Evolutionary conservation across 2,329 filamentous ascomycete species (phyloP).

Genomic region (Beauveria brongniartii): DNA sequence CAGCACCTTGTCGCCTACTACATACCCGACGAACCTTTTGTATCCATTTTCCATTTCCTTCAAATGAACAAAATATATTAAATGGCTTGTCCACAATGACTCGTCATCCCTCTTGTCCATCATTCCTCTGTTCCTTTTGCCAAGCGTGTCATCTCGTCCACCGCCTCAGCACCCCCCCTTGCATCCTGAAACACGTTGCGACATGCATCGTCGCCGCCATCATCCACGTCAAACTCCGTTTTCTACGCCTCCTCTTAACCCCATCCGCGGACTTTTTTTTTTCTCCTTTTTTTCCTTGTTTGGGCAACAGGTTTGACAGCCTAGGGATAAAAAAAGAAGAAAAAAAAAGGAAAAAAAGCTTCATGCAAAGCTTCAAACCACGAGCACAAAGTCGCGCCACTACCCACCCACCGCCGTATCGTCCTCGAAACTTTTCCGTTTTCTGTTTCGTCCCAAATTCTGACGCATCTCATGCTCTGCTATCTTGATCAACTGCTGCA

Average conservation of each 20-base stretch:
- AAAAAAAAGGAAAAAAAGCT: neutral
- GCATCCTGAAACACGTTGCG: conserved; percentile 10
- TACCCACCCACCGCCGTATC: neutral
- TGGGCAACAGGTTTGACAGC: too few species aligned
- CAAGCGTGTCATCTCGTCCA: neutral
- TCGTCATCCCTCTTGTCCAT: neutral
- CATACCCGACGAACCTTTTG: too few species aligned
- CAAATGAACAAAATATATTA: neutral
- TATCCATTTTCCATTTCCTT: too few species aligned
- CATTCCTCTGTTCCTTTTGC: neutral
- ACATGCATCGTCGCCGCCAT: conserved; percentile 8
- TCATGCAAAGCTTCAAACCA: neutral
- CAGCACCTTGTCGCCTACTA: too few species aligned
- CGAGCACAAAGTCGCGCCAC: neutral
- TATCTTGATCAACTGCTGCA: neutral
- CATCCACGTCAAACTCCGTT: neutral
- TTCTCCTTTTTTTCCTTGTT: too few species aligned
- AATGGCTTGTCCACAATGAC: neutral
- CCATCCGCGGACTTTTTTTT: neutral
- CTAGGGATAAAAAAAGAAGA: neutral
- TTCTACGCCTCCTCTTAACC: too few species aligned
- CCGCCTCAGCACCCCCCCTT: neutral
- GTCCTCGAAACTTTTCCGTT: conserved; percentile 5
- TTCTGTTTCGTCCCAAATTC: conserved; percentile 3
- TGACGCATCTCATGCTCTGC: neutral